phyloP scores from a whole-genome alignment of 148 eudicot species.

The Fallopia convolvulus region DNA sequence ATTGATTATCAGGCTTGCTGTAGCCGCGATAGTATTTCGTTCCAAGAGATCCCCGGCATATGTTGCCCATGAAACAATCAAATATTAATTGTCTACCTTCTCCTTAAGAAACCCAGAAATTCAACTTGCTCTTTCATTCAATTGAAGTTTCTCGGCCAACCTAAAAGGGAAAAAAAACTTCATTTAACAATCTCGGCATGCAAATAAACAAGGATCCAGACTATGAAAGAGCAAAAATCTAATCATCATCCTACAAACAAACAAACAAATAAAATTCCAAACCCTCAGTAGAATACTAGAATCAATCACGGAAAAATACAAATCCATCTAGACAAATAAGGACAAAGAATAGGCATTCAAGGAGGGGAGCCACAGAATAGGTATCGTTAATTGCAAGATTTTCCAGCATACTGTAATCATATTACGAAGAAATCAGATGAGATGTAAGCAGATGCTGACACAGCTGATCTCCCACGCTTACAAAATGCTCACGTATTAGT shows the following conservation, averaged over 20 bases:
- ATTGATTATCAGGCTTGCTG: slow-evolving; percentile 51
- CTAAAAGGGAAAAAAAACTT: neutral
- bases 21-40: slow-evolving; percentile 47
- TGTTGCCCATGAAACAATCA: slow-evolving; percentile 80
- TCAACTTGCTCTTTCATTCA: slow-evolving; percentile 1
- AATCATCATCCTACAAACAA: neutral
- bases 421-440: neutral
- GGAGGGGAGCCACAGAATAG: neutral
- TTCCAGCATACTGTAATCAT: neutral
- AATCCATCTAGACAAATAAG: neutral
- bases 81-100: neutral
- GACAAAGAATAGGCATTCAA: neutral
- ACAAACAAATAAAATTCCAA: neutral
- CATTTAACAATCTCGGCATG: neutral
- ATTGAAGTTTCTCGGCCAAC: neutral
- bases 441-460: neutral
- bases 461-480: neutral
- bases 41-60: slow-evolving; percentile 90
- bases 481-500: neutral
- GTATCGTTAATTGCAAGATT: neutral
- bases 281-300: neutral
- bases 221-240: neutral
- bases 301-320: neutral
- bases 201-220: neutral
- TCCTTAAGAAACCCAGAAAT: neutral